A percentile compares a stretch with the other conserved stretches of the same genome.
phyloP scores from a whole-genome alignment of 768 basidiomycete genomes.

The Leucocoprinus sp. region DNA sequence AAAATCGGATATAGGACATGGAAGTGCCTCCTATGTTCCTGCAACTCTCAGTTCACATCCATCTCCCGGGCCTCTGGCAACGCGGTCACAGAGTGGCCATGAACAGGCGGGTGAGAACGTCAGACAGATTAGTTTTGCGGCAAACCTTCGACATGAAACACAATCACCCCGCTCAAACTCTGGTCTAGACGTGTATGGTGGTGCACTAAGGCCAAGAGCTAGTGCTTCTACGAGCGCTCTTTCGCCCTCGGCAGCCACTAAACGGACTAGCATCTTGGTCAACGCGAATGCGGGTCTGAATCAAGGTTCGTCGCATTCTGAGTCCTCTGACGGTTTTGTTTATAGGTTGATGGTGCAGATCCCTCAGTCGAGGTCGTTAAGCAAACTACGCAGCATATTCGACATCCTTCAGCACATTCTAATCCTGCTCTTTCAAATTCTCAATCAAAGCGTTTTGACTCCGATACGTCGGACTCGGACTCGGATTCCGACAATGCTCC shows the following conservation, averaged over 20 bases:
- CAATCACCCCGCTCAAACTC: conserved; percentile 27
- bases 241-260: conserved; percentile 41
- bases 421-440: conserved; percentile 13
- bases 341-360: conserved; percentile 8
- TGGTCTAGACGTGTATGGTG: conserved; percentile 24
- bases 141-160: conserved; percentile 9
- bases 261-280: conserved; percentile 36
- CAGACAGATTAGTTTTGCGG: conserved; percentile 8
- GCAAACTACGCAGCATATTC: conserved; percentile 19
- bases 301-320: conserved; percentile 21
- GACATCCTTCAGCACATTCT: conserved; percentile 21
- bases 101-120: conserved; percentile 13
- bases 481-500: conserved; percentile 50
- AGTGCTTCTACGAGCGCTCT: conserved; percentile 55
- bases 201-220: conserved; percentile 30
- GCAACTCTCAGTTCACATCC: conserved; percentile 7
- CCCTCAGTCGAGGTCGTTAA: conserved; percentile 11
- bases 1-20: conserved; percentile 36
- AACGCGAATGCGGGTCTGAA: conserved; percentile 22
- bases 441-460: background rate
- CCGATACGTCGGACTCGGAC: conserved; percentile 18
- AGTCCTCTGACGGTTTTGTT: background rate
- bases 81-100: conserved; percentile 24
- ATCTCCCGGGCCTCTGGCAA: conserved; percentile 11
- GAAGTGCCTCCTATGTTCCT: conserved; percentile 16